Conservation (phyloP, 2,329 filamentous ascomycete species). For the Aspergillus fructus region DNA sequence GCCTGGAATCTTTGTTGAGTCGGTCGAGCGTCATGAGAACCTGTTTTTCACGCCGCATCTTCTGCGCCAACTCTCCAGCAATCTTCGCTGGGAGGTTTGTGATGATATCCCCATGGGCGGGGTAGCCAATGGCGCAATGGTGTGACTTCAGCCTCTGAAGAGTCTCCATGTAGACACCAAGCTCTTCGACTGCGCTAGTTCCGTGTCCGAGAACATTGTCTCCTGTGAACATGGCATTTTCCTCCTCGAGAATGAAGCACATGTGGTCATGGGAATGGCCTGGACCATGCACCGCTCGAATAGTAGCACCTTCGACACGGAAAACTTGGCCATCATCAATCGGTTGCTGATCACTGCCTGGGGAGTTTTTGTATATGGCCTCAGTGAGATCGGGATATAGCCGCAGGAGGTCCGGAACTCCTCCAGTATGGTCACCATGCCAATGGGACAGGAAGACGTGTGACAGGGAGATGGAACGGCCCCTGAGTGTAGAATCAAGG, state of each 20-base stretch:
- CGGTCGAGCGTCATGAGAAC: conserved; percentile 34
- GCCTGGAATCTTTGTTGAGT: conserved; percentile 9
- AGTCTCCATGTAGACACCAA: conserved; percentile 37
- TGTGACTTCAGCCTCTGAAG: conserved; percentile 36
- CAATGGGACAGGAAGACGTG: conserved; percentile 47
- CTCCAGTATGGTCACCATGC: conserved; percentile 47
- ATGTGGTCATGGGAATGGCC: conserved; percentile 77
- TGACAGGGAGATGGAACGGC: conserved; percentile 33
- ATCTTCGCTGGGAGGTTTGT: conserved; percentile 42
- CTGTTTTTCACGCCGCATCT: conserved; percentile 42
- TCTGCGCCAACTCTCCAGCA: conserved; percentile 35
- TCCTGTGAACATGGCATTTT: conserved; percentile 75
- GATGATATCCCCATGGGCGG: conserved; percentile 47
- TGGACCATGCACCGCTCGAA: conserved; percentile 50
- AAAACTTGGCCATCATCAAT: conserved; percentile 42
- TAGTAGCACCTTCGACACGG: conserved; percentile 39
- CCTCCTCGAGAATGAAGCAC: conserved; percentile 68
- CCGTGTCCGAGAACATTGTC: conserved; percentile 73
- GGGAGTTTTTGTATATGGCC: conserved; percentile 40
- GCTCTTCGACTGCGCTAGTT: conserved; percentile 40
- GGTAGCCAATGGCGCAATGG: conserved; percentile 43
- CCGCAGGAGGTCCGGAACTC: conserved; percentile 40
- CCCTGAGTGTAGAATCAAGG: conserved; percentile 32
- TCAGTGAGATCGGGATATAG: conserved; percentile 27
- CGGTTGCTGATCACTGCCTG: conserved; percentile 28